Evolutionary conservation across 2,329 filamentous ascomycete species (phyloP).

Genomic region (Cladobotryum protrusum): DNA sequence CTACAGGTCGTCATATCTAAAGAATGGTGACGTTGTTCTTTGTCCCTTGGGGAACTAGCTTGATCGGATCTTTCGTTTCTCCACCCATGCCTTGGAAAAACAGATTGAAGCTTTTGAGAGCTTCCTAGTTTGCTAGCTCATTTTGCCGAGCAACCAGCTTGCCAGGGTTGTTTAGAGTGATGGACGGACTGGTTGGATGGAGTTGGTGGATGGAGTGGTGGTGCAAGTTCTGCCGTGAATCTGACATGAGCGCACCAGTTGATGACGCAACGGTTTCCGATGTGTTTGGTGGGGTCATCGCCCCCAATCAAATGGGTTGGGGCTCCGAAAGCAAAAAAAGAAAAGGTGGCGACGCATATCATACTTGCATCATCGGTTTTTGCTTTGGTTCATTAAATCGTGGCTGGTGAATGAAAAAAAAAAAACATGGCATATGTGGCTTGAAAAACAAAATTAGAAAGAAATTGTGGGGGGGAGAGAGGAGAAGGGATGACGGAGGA

Average conservation of each 20-base stretch:
- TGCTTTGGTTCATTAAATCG: not conserved
- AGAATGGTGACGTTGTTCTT: constrained; percentile 4
- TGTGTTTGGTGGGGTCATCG: not conserved
- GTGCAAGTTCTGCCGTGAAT: not conserved
- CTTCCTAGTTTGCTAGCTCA: too few relatives aligned
- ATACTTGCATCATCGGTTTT: constrained; percentile 7
- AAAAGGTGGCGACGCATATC: too few relatives aligned
- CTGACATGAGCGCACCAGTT: constrained; percentile 3
- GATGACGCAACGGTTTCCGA: constrained; percentile 6
- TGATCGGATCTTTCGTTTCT: too few relatives aligned
- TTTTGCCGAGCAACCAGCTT: too few relatives aligned
- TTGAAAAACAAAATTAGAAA: constrained; percentile 1
- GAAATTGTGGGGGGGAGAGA: too few relatives aligned
- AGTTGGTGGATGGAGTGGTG: too few relatives aligned
- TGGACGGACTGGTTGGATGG: too few relatives aligned
- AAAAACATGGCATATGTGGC: not conserved
- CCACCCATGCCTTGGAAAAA: not conserved
- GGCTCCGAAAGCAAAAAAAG: too few relatives aligned
- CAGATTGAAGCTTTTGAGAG: not conserved
- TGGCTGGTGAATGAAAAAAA: constrained; percentile 12
- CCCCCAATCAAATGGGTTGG: constrained; percentile 1
- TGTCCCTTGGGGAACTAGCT: too few relatives aligned
- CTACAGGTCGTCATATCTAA: constrained; percentile 5
- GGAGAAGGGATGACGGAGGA: not conserved
- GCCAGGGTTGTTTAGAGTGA: too few relatives aligned